Conservation (phyloP, 495 filamentous ascomycete genomes). For the Penicillium nucicola region DNA sequence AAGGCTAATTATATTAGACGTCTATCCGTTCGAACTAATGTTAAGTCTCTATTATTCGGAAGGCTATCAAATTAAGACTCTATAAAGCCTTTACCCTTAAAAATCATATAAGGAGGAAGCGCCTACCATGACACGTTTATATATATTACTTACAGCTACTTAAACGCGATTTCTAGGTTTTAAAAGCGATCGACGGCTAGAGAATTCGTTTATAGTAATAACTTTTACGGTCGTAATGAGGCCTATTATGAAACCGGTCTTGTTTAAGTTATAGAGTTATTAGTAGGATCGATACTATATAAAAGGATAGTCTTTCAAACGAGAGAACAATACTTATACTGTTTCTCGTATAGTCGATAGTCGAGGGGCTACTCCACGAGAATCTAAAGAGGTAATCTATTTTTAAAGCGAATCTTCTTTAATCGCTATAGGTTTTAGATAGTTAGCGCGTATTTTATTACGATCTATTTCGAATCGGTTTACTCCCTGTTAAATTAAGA, state of each 20-base stretch:
- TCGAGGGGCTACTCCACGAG: no score
- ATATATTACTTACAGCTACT: slow-evolving; percentile 32
- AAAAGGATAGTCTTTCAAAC: no score
- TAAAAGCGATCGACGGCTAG: slow-evolving; percentile 4
- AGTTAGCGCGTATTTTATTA: no score
- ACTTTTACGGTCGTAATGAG: not conserved
- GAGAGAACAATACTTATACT: no score
- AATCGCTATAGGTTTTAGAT: no score
- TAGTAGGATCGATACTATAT: no score
- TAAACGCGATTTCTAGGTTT: slow-evolving; percentile 41
- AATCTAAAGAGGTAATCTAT: no score
- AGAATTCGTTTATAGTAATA: not conserved
- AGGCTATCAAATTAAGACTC: slow-evolving; percentile 4
- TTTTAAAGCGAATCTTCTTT: no score
- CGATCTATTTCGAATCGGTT: no score
- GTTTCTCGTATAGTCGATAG: no score
- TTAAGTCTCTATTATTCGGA: slow-evolving; percentile 6
- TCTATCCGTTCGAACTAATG: slow-evolving; percentile 30
- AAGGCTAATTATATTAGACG: slow-evolving; percentile 17
- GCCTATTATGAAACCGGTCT: not conserved
- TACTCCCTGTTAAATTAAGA: no score
- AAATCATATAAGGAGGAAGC: slow-evolving; percentile 11
- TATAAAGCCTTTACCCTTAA: slow-evolving; percentile 12
- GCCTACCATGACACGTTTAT: slow-evolving; percentile 25
- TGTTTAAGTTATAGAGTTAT: slow-evolving; percentile 1